Percentiles rank a stretch among this genome's conserved stretches.
Conservation (phyloP, 2,329 filamentous ascomycete species). For the Ophiostoma angusticollis region DNA sequence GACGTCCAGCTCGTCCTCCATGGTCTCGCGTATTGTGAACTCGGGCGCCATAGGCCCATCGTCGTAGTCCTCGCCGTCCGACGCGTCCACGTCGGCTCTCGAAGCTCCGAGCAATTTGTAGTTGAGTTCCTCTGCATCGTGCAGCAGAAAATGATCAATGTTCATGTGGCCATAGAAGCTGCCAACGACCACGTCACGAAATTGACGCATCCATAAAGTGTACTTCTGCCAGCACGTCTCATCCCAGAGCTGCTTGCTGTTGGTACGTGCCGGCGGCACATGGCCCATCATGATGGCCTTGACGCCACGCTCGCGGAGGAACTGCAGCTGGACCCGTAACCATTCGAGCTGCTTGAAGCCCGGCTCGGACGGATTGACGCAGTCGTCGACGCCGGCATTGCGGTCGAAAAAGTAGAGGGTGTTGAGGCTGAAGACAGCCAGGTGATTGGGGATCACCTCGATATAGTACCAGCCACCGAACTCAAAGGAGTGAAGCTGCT, state of each 20-base stretch:
- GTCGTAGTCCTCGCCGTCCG: neutral
- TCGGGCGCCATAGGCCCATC: neutral
- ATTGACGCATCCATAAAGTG: conserved; percentile 78
- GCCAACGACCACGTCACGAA: conserved; percentile 74
- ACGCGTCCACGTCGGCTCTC: neutral
- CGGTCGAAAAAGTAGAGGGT: conserved; percentile 92
- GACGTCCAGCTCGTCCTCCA: conserved; percentile 44
- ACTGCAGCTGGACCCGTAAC: conserved; percentile 77
- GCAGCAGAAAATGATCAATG: conserved; percentile 89
- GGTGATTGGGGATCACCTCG: conserved; percentile 74
- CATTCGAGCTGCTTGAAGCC: conserved; percentile 95
- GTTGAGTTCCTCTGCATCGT: conserved; percentile 68
- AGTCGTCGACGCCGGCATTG: conserved; percentile 89
- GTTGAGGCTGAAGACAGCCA: conserved; percentile 89
- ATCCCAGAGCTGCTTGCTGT: conserved; percentile 80
- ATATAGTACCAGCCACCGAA: conserved; percentile 91
- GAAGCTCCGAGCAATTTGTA: conserved; percentile 31
- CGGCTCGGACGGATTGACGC: conserved; percentile 62
- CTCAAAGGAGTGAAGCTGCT: conserved; percentile 79
- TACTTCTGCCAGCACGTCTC: conserved; percentile 99
- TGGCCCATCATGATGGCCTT: conserved; percentile 93
- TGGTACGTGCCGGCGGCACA: conserved; percentile 78
- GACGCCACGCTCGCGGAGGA: conserved; percentile 70
- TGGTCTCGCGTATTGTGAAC: conserved; percentile 21
- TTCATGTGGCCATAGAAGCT: conserved; percentile 94